Evolutionary conservation across 2,329 filamentous ascomycete genomes (phyloP).

Genomic region (Trichoderma semiorbis): DNA sequence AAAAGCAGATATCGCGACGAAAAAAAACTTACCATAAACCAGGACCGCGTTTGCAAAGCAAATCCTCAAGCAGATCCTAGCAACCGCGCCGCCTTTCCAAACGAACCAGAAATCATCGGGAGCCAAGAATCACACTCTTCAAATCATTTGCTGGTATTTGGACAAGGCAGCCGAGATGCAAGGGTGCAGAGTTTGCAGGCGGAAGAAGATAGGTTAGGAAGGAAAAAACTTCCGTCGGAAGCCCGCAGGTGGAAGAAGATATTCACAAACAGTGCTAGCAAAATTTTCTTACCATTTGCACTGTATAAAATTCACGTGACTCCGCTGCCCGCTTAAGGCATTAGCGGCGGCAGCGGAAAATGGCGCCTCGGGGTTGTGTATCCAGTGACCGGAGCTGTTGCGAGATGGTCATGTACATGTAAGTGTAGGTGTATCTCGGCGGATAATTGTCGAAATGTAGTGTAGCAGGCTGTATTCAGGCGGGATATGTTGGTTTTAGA

Average conservation of each 20-base stretch:
- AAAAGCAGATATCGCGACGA: slow-evolving; percentile 10
- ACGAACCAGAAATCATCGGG: not conserved
- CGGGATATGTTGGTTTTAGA: not conserved
- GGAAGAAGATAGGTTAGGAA: not conserved
- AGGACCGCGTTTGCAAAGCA: not conserved
- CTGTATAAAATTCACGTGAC: slow-evolving; percentile 29
- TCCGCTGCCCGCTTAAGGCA: not conserved
- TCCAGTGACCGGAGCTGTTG: not conserved
- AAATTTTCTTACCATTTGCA: slow-evolving; percentile 28
- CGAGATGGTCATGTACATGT: not conserved
- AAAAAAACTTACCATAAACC: slow-evolving; percentile 26
- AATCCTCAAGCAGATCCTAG: not conserved
- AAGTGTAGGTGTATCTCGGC: not conserved
- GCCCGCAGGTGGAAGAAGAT: slow-evolving; percentile 28
- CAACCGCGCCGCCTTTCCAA: not conserved
- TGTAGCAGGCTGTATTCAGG: not conserved
- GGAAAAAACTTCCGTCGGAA: not conserved
- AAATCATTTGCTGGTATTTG: not conserved
- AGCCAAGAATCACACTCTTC: not conserved
- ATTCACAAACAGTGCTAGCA: slow-evolving; percentile 33
- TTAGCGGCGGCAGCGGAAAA: slow-evolving; percentile 20
- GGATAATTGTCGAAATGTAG: not conserved
- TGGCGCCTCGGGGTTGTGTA: slow-evolving; percentile 13
- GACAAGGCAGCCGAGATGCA: not conserved
- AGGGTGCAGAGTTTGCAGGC: not conserved